Evolutionary conservation across 2,329 filamentous ascomycete genomes (phyloP).

Genomic region (Beauveria varroae): DNA sequence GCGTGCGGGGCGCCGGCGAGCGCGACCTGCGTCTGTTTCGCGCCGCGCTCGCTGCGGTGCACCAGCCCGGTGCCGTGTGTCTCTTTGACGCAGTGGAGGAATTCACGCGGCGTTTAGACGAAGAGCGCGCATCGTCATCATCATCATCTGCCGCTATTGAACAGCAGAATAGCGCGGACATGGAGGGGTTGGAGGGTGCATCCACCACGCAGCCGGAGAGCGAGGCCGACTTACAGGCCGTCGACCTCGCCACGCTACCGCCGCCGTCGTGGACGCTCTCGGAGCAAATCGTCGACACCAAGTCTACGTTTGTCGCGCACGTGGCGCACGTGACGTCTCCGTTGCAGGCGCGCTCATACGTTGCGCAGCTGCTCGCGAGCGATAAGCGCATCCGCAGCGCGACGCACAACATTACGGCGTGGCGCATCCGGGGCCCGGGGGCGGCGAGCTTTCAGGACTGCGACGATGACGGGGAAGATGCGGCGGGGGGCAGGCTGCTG

Average conservation of each 20-base stretch:
- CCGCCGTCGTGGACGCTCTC: slow-evolving; percentile 65
- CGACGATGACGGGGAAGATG: slow-evolving; percentile 92
- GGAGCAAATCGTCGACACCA: slow-evolving; percentile 68
- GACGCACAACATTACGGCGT: slow-evolving; percentile 93
- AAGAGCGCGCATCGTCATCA: slow-evolving; percentile 16
- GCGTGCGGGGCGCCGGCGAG: slow-evolving; percentile 63
- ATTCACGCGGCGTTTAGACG: slow-evolving; percentile 40
- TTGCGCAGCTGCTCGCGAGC: slow-evolving; percentile 69
- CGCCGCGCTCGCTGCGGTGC: slow-evolving; percentile 59
- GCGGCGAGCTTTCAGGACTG: slow-evolving; percentile 70
- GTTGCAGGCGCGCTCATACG: slow-evolving; percentile 59
- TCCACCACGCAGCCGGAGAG: not conserved
- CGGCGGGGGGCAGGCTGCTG: slow-evolving; percentile 76
- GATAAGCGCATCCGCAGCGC: slow-evolving; percentile 82
- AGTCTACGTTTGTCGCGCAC: slow-evolving; percentile 80
- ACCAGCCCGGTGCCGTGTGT: slow-evolving; percentile 65
- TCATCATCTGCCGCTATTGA: slow-evolving; percentile 10
- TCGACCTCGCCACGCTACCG: slow-evolving; percentile 20
- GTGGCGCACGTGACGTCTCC: slow-evolving; percentile 63
- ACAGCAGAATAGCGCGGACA: too few relatives aligned
- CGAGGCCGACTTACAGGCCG: slow-evolving; percentile 13
- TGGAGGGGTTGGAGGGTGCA: not conserved
- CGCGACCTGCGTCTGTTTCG: slow-evolving; percentile 62
- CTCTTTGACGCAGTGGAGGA: slow-evolving; percentile 88
- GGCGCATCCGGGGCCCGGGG: slow-evolving; percentile 63